A percentile compares a stretch with the other conserved stretches of the same genome.
Evolutionary conservation across 371 early-diverging fungal genomes (phyloP).

Genomic region (Cladochytrium tenue): DNA sequence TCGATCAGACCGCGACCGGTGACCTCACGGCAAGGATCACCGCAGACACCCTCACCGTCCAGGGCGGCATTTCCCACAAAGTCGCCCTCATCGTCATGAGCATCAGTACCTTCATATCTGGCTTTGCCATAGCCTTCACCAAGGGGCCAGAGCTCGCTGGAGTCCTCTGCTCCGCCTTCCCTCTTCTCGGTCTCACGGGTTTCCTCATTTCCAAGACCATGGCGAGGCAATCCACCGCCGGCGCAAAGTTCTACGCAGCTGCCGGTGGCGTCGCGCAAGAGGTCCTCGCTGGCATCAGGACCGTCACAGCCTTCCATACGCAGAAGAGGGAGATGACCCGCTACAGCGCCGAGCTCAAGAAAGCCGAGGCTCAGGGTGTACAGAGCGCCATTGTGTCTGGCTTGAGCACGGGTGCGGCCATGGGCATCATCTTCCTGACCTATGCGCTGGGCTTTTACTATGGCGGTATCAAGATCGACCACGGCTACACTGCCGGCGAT

Average conservation of each 20-base stretch:
- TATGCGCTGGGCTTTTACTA: slow-evolving; percentile 47
- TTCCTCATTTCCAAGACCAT: slow-evolving; percentile 70
- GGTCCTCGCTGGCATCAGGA: slow-evolving; percentile 81
- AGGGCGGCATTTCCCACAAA: slow-evolving; percentile 78
- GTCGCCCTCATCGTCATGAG: slow-evolving; percentile 71
- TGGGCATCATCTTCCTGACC: slow-evolving; percentile 33
- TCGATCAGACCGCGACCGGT: slow-evolving; percentile 68
- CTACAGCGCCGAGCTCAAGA: slow-evolving; percentile 53
- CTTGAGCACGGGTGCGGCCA: slow-evolving; percentile 14
- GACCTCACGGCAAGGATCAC: slow-evolving; percentile 66
- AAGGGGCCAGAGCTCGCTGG: slow-evolving; percentile 85
- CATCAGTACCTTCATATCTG: slow-evolving; percentile 76
- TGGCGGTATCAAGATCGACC: slow-evolving; percentile 33
- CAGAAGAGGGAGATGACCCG: slow-evolving; percentile 67
- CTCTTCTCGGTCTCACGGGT: slow-evolving; percentile 40
- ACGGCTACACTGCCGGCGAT: slow-evolving; percentile 28
- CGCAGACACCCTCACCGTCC: slow-evolving; percentile 50
- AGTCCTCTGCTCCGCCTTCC: slow-evolving; percentile 74
- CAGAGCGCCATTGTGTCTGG: slow-evolving; percentile 41
- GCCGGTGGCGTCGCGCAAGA: slow-evolving; percentile 87
- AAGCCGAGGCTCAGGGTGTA: slow-evolving; percentile 36
- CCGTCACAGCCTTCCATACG: slow-evolving; percentile 81
- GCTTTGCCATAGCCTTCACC: slow-evolving; percentile 83
- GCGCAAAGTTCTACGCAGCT: slow-evolving; percentile 63
- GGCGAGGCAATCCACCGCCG: slow-evolving; percentile 44